Percentiles rank a stretch among this genome's conserved stretches.
Conservation (phyloP, 2,329 filamentous ascomycete genomes). For the Diaporthe sp. region DNA sequence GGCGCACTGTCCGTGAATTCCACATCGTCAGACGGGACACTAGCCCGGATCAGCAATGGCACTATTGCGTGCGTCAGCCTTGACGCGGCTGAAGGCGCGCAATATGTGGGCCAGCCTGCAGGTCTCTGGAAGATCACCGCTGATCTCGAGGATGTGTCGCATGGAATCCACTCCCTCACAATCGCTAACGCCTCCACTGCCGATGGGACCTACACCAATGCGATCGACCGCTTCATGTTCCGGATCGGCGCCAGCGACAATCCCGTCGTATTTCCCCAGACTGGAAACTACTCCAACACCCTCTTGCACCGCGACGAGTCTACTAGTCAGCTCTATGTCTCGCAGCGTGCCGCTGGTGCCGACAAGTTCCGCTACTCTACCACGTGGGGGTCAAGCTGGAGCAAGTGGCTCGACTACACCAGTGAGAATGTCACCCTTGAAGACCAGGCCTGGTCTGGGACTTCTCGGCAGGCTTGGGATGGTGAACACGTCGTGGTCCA, state of each 20-base stretch:
- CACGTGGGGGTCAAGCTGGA: slow-evolving; percentile 72
- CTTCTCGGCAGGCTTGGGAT: slow-evolving; percentile 29
- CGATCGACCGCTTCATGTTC: slow-evolving; percentile 72
- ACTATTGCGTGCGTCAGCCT: slow-evolving; percentile 61
- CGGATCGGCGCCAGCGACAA: slow-evolving; percentile 70
- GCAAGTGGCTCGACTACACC: slow-evolving; percentile 69
- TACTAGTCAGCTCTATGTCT: slow-evolving; percentile 58
- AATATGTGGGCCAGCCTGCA: slow-evolving; percentile 65
- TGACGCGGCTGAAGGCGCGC: slow-evolving; percentile 49
- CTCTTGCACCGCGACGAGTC: slow-evolving; percentile 58
- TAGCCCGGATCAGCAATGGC: slow-evolving; percentile 57
- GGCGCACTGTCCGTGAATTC: slow-evolving; percentile 66
- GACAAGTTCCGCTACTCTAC: slow-evolving; percentile 73
- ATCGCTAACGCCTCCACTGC: slow-evolving; percentile 65
- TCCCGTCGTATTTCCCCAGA: slow-evolving; percentile 68
- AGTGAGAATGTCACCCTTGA: slow-evolving; percentile 60
- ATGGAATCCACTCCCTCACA: slow-evolving; percentile 72
- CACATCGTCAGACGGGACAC: slow-evolving; percentile 59
- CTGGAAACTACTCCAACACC: slow-evolving; percentile 69
- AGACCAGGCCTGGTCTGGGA: slow-evolving; percentile 69
- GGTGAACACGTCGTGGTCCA: slow-evolving; percentile 64
- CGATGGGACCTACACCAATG: slow-evolving; percentile 60
- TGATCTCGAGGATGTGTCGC: slow-evolving; percentile 67
- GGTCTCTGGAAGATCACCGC: slow-evolving; percentile 67
- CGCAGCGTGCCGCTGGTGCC: slow-evolving; percentile 73